phyloP scores from a whole-genome alignment of 1,284 basidiomycete genomes.

The Moesziomyces sp. region DNA sequence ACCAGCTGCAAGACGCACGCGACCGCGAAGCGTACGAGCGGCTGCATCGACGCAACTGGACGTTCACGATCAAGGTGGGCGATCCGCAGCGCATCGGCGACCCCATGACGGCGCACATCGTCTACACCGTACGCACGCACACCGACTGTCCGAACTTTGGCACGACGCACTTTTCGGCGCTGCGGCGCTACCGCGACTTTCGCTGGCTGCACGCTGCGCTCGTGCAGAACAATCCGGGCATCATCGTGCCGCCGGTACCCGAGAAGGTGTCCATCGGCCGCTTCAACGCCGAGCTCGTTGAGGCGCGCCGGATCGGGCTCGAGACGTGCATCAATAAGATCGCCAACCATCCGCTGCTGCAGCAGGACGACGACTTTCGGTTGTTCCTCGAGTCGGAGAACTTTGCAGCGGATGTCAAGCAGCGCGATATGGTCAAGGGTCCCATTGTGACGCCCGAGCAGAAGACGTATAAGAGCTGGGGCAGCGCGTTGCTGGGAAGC shows the following conservation, averaged over 20 bases:
- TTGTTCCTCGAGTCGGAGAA: conserved; percentile 69
- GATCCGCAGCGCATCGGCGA: conserved; percentile 66
- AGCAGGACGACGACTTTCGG: conserved; percentile 69
- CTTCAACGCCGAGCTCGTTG: conserved; percentile 69
- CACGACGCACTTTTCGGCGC: conserved; percentile 72
- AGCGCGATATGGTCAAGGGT: conserved; percentile 71
- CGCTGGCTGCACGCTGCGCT: conserved; percentile 94
- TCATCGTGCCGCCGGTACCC: conserved; percentile 94
- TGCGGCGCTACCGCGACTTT: conserved; percentile 95
- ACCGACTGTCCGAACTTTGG: conserved; percentile 56
- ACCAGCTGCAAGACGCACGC: conserved; percentile 31
- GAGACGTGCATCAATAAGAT: conserved; percentile 69
- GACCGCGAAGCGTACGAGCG: conserved; percentile 23
- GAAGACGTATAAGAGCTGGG: conserved; percentile 61
- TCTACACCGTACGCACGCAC: conserved; percentile 70
- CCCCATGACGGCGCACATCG: conserved; percentile 64
- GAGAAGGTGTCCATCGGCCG: conserved; percentile 86
- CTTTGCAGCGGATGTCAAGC: conserved; percentile 73
- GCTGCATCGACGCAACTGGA: conserved; percentile 13
- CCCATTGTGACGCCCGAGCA: conserved; percentile 65
- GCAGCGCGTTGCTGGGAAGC: conserved; percentile 25
- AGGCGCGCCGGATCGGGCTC: conserved; percentile 67
- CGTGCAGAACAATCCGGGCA: conserved; percentile 90
- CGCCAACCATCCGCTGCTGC: conserved; percentile 68
- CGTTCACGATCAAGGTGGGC: conserved; percentile 62